Evolutionary conservation across 73 alveolate genomes (phyloP), one percentile per base, ranked within the genome.

Genomic region (Paramecium biaurelia): DNA sequence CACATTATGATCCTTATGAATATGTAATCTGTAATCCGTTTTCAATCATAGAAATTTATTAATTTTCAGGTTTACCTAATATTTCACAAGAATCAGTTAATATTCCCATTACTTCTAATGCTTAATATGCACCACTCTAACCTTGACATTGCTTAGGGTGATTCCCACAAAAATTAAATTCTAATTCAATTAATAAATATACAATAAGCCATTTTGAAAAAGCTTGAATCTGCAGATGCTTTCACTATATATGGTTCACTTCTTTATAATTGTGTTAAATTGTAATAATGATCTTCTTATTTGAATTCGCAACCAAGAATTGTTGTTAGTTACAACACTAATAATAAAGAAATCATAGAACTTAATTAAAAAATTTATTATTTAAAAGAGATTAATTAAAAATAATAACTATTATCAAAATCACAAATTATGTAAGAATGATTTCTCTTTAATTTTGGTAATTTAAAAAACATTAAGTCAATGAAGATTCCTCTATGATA

Each of bases 121-220:
- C 56, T 12, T 79, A 58, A 79, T 79, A 79, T 11, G 90, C 90
- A 11, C 76, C 90, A 14, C 63, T 26, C 12, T 32, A 30, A 43
- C 56, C 56, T 79, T 79, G 18, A 24, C 90, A 79, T 12, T 79
- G 70, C 20, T 45, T 41, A 18, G 90, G 90, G 47, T 79, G 90
- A 79, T 47, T 42, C 5, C 56, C 74, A 26, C 90, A 79, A 41
- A 79, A 79, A 79, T 79, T 79, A 41, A 79, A 79, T 28, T 79
- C 90, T 79, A 79, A 21, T 11, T n/a, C 47, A 79, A 79, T 20
- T 42, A 24, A 23, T 24, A 20, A 23, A 43, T 7, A 41, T 79
- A 79, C 90, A 79, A 79, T 79, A 79, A 41, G 90, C 90, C 90
- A 79, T 79, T 26, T 79, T 79, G 28, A 79, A 79, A 45, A 79